These are phyloP conservation scores for Ensete glaucum DNA, from an alignment of 176 grass and related monocot genomes.

Conservation along the genomic window DNA sequence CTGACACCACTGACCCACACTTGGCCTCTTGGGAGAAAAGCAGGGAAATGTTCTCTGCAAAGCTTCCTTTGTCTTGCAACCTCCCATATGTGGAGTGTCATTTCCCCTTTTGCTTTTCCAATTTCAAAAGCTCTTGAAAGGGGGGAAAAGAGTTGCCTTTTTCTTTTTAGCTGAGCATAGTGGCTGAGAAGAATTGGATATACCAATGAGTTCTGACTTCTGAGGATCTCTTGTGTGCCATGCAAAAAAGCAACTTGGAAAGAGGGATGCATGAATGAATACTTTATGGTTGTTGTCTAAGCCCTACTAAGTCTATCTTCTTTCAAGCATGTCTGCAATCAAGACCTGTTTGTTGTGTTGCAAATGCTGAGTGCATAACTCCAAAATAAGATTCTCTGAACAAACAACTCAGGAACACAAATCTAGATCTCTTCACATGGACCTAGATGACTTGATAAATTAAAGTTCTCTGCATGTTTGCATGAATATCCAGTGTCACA, in stretches of 20 bases:
- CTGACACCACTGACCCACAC: conserved; percentile 32
- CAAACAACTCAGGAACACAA: background rate
- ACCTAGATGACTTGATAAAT: background rate
- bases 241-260: background rate
- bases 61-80: conserved; percentile 44
- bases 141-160: background rate
- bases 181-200: background rate
- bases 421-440: conserved; percentile 1
- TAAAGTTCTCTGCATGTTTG: background rate
- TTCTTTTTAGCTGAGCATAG: background rate
- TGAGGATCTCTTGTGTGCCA: background rate
- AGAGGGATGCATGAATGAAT: background rate
- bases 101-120: conserved; percentile 62
- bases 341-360: background rate
- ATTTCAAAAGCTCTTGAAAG: conserved; percentile 22
- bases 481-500: conserved; percentile 9
- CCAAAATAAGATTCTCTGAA: conserved; percentile 3
- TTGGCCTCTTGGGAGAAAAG: conserved; percentile 23
- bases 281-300: too few relatives aligned
- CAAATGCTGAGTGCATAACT: background rate
- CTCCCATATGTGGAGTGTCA: conserved; percentile 29
- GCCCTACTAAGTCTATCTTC: background rate
- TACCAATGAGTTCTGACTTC: background rate
- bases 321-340: background rate
- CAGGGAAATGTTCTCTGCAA: conserved; percentile 73